Base-by-base conservation (phyloP, 768 basidiomycete genomes). In the Trametes villosa region DNA sequence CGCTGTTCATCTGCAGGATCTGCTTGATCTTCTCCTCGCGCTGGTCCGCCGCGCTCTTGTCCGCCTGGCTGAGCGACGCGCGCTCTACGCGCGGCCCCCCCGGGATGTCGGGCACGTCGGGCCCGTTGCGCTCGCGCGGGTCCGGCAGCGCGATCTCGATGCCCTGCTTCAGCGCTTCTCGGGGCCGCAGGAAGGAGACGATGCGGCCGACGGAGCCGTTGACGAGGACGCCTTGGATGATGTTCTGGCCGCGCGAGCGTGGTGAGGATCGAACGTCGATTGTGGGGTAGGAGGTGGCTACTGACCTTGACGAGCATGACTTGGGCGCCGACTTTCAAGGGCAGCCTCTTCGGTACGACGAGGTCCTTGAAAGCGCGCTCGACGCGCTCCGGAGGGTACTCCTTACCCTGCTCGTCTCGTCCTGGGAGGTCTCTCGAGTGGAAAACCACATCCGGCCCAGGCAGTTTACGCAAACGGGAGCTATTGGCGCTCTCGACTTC, bases 221-320 rank as follows among this genome's bases (percentile, higher is more conserved):
- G 18, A 91, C 87, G 29, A 91, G 74, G 44, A 74, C 65, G 26
- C 88, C 89, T 79, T 90, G 89, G 1, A 80, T 69, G 56, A 90
- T 70, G 64, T 91, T 91, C 88, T 91, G 63, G 24, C 45, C 17
- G 34, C 49, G 33, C n/a, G 34, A 24, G 48, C 30, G 15, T 46
- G 53, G 13, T 61, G 42, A 26, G 44, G 38, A 26, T 30, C 12
- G 40, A 50, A 13, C 34, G 18, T 53, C 41, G 51, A 45, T n/a
- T 5, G 15, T 11, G 36, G 9, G 15, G 7, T 9, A 3, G 27
- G 7, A 27, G 18, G n/a, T 29, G 48, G 20, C 18, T 40, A 47
- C 47, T 9, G 59, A 85, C 88, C 79, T 89, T 89, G 64, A 89
- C 79, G 2, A 91, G 71, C 91, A 93, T 93, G 4, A 96, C 94